phyloP scores from a whole-genome alignment of 192 early-diverging fungal genomes.

The Mortierella alpina region DNA sequence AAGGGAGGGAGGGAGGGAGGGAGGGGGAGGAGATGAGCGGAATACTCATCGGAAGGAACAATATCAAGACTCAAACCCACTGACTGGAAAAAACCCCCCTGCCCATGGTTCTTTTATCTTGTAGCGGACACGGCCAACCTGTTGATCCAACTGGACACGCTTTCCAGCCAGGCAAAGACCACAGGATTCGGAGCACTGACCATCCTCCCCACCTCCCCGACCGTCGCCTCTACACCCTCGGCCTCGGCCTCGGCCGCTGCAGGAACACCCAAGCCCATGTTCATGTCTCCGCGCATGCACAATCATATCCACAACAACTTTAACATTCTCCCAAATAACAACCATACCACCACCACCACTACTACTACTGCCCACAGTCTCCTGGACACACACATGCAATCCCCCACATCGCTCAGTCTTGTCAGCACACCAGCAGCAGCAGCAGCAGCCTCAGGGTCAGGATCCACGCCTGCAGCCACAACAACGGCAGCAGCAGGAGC shows the following conservation, averaged over 20 bases:
- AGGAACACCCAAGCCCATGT: slow-evolving; percentile 43
- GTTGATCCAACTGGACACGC: slow-evolving; percentile 38
- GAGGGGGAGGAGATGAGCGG: not conserved
- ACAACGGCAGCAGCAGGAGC: not conserved
- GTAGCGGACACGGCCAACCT: slow-evolving; percentile 42
- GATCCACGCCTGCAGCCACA: not conserved
- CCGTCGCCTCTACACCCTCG: slow-evolving; percentile 41
- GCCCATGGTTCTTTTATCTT: not conserved
- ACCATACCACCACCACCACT: slow-evolving; percentile 5
- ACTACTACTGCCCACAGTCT: not conserved
- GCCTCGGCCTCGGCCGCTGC: slow-evolving; percentile 12
- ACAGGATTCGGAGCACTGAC: slow-evolving; percentile 41
- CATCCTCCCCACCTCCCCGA: slow-evolving; percentile 32
- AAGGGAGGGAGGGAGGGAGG: too few species aligned
- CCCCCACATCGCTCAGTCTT: slow-evolving; percentile 28
- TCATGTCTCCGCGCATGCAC: slow-evolving; percentile 47
- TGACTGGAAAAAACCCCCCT: too few species aligned
- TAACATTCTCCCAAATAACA: slow-evolving; percentile 1
- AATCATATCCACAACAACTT: slow-evolving; percentile 46
- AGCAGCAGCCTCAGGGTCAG: not conserved
- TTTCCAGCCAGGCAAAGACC: slow-evolving; percentile 28
- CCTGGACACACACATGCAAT: slow-evolving; percentile 27
- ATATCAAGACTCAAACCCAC: not conserved
- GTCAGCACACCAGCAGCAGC: slow-evolving; percentile 28
- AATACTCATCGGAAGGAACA: not conserved